Base-by-base conservation (phyloP, 371 early-diverging fungal species). In the Neoconidiobolus thromboides region DNA sequence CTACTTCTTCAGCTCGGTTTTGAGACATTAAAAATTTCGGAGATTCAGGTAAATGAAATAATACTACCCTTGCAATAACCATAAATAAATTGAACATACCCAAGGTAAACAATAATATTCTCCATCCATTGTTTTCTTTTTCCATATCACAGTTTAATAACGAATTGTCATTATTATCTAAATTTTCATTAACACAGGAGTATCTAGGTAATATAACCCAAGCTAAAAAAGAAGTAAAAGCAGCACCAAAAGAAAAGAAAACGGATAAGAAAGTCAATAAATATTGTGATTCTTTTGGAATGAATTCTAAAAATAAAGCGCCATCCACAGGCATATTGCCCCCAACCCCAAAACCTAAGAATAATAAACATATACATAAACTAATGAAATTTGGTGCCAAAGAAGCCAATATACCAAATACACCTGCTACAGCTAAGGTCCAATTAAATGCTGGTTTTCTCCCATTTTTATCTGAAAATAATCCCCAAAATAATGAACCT, bases 241-340 rank as follows among this genome's bases (percentile, higher is more conserved):
- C 82, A 26, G 87, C 86, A 1, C 89, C 91, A 48, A 85, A 72
- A 0, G 89, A 87, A 63, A 87, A 91, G 57, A 91, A 89, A 7
- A 87, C 75, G 6, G 87, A 87, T 64, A 91, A 78, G 55, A 88
- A 76, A 2, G 88, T 91, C 63, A 91, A 69, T 40, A 89, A 71
- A 55, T 83, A 80, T 62, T 88, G 89, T 49, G 82, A 76, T 54
- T 81, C 75, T 60, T 76, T 74, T 15, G 91, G 89, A 12, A 85
- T 71, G 58, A 88, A 89, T 68, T 91, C 91, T 2, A 91, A 76
- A 56, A 87, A 88, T 1, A 91, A 65, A 7, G 87, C 82, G 26
- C 87, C 87, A 71, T 87, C 86, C 26, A 87, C 87, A n/a, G 91
- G 89, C 79, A 88, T 81, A 63, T 88, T 90, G 39, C 91, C 91